Evolutionary conservation across 345 rosid species (phyloP).

Genomic region (Populus euphratica): DNA sequence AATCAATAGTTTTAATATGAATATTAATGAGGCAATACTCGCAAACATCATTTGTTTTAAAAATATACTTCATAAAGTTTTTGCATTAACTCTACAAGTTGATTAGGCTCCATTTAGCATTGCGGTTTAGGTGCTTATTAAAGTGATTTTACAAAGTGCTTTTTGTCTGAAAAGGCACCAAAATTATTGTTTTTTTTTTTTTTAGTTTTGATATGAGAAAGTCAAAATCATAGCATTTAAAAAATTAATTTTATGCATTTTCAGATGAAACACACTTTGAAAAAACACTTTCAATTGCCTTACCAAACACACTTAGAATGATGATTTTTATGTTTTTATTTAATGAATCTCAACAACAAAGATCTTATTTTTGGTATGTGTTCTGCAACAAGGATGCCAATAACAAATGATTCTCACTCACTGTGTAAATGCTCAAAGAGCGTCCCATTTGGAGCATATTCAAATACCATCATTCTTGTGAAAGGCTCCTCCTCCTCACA

Average conservation of each 20-base stretch:
- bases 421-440: conserved; percentile 92
- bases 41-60: background rate
- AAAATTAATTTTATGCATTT: too few species aligned
- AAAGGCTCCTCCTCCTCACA: conserved; percentile 85
- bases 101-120: background rate
- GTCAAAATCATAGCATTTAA: too few species aligned
- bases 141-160: too few species aligned
- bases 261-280: too few species aligned
- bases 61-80: too few species aligned
- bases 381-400: background rate
- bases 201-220: too few species aligned
- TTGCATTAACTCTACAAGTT: background rate
- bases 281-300: too few species aligned
- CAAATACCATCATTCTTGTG: conserved; percentile 87
- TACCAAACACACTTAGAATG: background rate
- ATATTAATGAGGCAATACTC: background rate
- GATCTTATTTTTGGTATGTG: background rate
- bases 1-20: background rate
- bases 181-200: too few species aligned
- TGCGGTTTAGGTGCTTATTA: too few species aligned
- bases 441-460: conserved; percentile 91
- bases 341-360: background rate
- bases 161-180: too few species aligned
- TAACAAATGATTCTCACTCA: conserved; percentile 32
- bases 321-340: background rate